Evolutionary conservation across 2,329 filamentous ascomycete genomes (phyloP).

Genomic region (Pyricularia grisea): DNA sequence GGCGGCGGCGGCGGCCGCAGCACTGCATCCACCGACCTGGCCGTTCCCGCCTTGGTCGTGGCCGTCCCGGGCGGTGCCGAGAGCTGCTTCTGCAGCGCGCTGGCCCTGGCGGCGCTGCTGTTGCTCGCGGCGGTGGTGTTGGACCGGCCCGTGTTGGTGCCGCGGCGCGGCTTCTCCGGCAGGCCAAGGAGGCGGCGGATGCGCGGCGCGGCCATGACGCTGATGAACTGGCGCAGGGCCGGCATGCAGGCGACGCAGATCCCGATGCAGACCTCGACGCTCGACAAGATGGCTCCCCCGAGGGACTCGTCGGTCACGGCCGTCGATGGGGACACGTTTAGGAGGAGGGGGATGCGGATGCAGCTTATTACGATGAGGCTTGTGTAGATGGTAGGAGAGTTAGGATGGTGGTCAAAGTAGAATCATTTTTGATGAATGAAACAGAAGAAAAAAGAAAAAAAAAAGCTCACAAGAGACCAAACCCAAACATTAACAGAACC

Average conservation of each 20-base stretch:
- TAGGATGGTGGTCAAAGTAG: background rate
- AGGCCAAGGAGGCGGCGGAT: background rate
- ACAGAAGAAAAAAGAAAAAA: too few relatives aligned
- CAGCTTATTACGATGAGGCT: constrained; percentile 1
- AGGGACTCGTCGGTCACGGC: background rate
- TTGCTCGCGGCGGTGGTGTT: background rate
- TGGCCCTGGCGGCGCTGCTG: background rate
- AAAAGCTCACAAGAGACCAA: constrained; percentile 1
- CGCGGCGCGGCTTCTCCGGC: background rate
- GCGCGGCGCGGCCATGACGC: background rate
- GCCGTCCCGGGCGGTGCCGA: background rate
- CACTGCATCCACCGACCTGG: background rate
- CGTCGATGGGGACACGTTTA: background rate
- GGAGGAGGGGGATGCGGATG: background rate
- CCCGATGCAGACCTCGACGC: background rate
- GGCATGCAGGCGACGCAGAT: constrained; percentile 4
- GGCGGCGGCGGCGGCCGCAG: too few relatives aligned
- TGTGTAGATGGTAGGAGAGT: background rate
- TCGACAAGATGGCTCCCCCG: background rate
- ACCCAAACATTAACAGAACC: constrained; percentile 1
- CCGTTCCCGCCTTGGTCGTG: background rate
- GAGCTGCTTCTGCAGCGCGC: background rate
- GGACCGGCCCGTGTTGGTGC: background rate
- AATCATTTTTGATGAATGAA: too few relatives aligned
- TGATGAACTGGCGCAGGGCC: background rate